Evolutionary conservation across 1,139 yeast genomes (phyloP), one percentile per base, ranked within the genome.

Genomic region (Candida sp.): DNA sequence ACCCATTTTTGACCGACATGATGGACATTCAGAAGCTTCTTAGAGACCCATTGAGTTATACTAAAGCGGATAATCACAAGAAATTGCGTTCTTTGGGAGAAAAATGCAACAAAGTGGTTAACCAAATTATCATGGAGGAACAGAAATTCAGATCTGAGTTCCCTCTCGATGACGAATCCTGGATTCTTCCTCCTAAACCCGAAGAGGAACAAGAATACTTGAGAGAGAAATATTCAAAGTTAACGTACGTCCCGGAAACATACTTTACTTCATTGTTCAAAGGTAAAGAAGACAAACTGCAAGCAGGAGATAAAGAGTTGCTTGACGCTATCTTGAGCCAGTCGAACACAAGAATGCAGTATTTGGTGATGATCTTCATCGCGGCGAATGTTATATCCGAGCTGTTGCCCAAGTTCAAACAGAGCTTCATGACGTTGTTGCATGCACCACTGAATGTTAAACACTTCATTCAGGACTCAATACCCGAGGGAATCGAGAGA

Each of bases 391-490:
- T 77, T 37, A 70, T 67, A 46, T 54, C 62, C 39, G 79, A 75
- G 49, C 54, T 73, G 33, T 59, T 65, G 2, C 56, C 61, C 0
- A 44, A 54, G 7, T 57, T 60, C 38, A 74, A 70, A 49, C 60
- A 53, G 39, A 63, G 60, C 1, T 63, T 75, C 32, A 54, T 75
- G 30, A 49, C 49, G 12, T 55, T 61, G 0, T 52, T 68, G 8
- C 64, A 65, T 4, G 70, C 73, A 0, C 72, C 72, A 1, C 42
- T 66, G 1, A 62, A 60, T 30, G 56, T 70, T 9, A 76, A 73
- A 54, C 81, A 77, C 54, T 58, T 77, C 6, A 64, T 70, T 0
- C 80, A 76, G 41, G 76, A 72, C 6, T 46, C 61, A 2, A 58
- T 67, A 4, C 69, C 71, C 1, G 78, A 72, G 11, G 42, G 53